phyloP scores from a whole-genome alignment of 2,329 filamentous ascomycete species.

The Alternaria conjuncta region DNA sequence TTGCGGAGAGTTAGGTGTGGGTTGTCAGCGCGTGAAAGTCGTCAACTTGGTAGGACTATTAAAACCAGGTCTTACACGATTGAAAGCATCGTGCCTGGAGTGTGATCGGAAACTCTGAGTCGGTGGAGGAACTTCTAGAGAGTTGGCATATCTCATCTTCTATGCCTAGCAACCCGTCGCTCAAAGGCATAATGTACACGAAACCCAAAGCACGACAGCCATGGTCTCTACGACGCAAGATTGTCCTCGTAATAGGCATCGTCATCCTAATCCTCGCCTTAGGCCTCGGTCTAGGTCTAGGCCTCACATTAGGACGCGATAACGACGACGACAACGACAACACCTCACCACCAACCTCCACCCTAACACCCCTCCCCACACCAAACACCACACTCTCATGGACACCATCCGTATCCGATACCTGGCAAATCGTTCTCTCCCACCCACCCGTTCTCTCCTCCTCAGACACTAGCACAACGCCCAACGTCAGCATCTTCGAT shows the following conservation, averaged over 20 bases:
- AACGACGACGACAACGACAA: slow-evolving; percentile 30
- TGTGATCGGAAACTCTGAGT: background rate
- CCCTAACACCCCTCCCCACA: slow-evolving; percentile 26
- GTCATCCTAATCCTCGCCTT: slow-evolving; percentile 59
- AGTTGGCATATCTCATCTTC: no score
- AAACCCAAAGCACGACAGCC: slow-evolving; percentile 12
- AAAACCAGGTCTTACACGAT: no score
- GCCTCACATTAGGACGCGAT: slow-evolving; percentile 51
- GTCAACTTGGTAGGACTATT: no score
- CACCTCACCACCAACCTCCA: slow-evolving; percentile 29
- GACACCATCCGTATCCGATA: slow-evolving; percentile 60
- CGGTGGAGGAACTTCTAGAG: no score
- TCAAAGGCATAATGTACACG: slow-evolving; percentile 9
- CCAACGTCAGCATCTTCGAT: slow-evolving; percentile 65
- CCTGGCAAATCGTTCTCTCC: slow-evolving; percentile 69
- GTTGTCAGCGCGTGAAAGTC: background rate
- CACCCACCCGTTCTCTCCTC: slow-evolving; percentile 30
- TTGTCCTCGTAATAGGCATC: slow-evolving; percentile 39
- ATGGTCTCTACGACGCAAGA: slow-evolving; percentile 33
- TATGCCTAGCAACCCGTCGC: background rate
- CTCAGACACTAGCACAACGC: slow-evolving; percentile 49
- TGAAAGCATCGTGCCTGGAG: no score
- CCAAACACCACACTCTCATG: slow-evolving; percentile 50
- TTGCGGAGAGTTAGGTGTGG: background rate
- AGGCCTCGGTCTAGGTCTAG: slow-evolving; percentile 64